Evolutionary conservation across 352 stramenopile species (phyloP).

Genomic region (Globisporangium mamillatum): DNA sequence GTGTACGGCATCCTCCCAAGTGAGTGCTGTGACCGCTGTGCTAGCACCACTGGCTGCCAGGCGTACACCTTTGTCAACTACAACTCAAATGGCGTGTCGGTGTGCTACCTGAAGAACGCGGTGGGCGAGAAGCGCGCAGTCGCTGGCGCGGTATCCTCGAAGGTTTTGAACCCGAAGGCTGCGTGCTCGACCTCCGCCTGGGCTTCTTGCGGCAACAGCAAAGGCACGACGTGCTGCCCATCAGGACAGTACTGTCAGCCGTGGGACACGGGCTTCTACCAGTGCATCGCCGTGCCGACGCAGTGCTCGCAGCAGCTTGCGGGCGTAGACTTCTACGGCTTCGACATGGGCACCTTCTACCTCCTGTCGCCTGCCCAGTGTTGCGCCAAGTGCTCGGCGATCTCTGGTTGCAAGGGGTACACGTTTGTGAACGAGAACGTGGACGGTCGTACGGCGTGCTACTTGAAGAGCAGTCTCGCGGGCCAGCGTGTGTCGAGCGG

Average conservation of each 20-base stretch:
- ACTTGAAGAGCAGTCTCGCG: conserved; percentile 29
- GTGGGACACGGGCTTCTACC: conserved; percentile 41
- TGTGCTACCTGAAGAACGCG: too few relatives aligned
- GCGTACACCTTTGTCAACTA: too few relatives aligned
- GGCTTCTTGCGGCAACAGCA: conserved; percentile 21
- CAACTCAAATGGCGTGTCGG: too few relatives aligned
- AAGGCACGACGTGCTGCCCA: conserved; percentile 33
- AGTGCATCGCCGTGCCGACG: conserved; percentile 32
- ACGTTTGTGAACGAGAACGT: conserved; percentile 41
- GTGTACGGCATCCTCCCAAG: too few relatives aligned
- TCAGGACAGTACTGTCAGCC: conserved; percentile 43
- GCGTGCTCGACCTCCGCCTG: conserved; percentile 20
- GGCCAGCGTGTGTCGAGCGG: conserved; percentile 11
- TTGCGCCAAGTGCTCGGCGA: conserved; percentile 28
- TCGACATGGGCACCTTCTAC: conserved; percentile 33
- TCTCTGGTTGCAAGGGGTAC: conserved; percentile 29
- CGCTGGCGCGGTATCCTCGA: not conserved
- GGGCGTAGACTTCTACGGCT: conserved; percentile 42
- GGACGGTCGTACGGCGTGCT: conserved; percentile 27
- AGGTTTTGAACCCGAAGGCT: conserved; percentile 1
- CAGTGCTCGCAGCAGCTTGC: conserved; percentile 36
- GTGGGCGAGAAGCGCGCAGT: too few relatives aligned
- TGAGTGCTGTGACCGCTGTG: too few relatives aligned
- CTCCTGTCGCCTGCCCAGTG: conserved; percentile 25
- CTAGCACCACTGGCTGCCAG: too few relatives aligned